These are phyloP conservation scores for Pleurotus djamor DNA, from an alignment of 768 basidiomycete species.

Conservation along the genomic window DNA sequence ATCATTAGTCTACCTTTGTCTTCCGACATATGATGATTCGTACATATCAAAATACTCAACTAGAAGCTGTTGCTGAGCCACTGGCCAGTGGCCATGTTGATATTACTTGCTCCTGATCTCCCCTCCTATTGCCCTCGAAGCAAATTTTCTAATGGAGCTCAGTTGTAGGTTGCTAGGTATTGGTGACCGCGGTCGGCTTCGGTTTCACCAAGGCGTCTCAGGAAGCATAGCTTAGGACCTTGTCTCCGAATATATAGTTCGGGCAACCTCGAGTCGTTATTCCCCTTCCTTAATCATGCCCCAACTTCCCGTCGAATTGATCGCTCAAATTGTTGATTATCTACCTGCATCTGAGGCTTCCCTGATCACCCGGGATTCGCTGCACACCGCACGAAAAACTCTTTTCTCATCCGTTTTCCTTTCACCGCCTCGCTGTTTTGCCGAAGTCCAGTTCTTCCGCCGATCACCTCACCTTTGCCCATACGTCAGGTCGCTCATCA, in stretches of 20 bases:
- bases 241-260: neutral
- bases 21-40: slow-evolving; percentile 40
- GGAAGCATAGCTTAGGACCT: neutral
- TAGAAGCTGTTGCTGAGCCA: slow-evolving; percentile 89
- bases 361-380: neutral
- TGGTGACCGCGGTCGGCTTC: too few relatives aligned
- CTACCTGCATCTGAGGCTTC: neutral
- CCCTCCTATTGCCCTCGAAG: neutral
- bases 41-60: slow-evolving; percentile 59
- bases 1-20: neutral
- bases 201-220: neutral
- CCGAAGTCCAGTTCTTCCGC: neutral
- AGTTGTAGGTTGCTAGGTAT: too few relatives aligned
- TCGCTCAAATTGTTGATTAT: neutral
- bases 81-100: slow-evolving; percentile 65
- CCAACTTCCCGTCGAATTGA: neutral
- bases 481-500: neutral
- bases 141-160: neutral
- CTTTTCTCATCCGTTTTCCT: neutral
- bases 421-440: neutral
- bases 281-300: neutral
- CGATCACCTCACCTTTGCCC: neutral
- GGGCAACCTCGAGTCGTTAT: too few relatives aligned
- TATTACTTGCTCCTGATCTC: slow-evolving; percentile 29
- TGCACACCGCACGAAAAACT: neutral